A percentile compares a stretch with the other conserved stretches of the same genome.
phyloP scores from a whole-genome alignment of 75 land plant genomes.

The Pinus tabuliformis region DNA sequence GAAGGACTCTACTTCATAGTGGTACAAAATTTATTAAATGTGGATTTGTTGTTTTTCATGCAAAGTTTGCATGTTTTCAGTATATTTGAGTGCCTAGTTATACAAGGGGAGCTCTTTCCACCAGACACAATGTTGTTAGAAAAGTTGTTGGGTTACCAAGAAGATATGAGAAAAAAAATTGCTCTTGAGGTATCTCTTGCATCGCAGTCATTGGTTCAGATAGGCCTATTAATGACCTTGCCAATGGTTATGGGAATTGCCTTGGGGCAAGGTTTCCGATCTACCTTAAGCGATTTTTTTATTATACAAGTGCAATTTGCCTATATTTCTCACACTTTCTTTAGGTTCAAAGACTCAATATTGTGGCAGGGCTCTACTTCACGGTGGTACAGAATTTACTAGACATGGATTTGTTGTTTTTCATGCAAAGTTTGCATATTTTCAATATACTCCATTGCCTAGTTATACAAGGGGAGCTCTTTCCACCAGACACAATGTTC shows the following conservation, averaged over 20 bases:
- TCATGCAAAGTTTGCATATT: too few relatives aligned
- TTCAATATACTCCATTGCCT: too few relatives aligned
- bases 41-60: too few relatives aligned
- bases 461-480: too few relatives aligned
- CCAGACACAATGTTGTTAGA: slow-evolving; percentile 28
- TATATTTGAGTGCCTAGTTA: too few relatives aligned
- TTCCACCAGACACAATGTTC: slow-evolving; percentile 17
- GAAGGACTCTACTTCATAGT: slow-evolving; percentile 87
- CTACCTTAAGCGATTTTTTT: slow-evolving; percentile 59
- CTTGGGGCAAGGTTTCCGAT: slow-evolving; percentile 60
- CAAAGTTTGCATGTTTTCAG: too few relatives aligned
- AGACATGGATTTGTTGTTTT: too few relatives aligned
- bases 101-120: too few relatives aligned
- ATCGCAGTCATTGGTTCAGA: slow-evolving; percentile 59
- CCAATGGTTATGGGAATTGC: slow-evolving; percentile 76
- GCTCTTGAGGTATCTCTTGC: too few relatives aligned
- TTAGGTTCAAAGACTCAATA: slow-evolving; percentile 92
- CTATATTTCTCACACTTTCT: slow-evolving; percentile 92
- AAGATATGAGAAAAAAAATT: too few relatives aligned
- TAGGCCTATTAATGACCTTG: slow-evolving; percentile 58
- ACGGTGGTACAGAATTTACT: slow-evolving; percentile 9
- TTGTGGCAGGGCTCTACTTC: slow-evolving; percentile 89
- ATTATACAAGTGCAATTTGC: slow-evolving; percentile 87
- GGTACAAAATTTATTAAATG: too few relatives aligned
- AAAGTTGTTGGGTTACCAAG: too few relatives aligned